Base-by-base conservation (phyloP, 2,329 filamentous ascomycete genomes). In the Xylaria sp. region DNA sequence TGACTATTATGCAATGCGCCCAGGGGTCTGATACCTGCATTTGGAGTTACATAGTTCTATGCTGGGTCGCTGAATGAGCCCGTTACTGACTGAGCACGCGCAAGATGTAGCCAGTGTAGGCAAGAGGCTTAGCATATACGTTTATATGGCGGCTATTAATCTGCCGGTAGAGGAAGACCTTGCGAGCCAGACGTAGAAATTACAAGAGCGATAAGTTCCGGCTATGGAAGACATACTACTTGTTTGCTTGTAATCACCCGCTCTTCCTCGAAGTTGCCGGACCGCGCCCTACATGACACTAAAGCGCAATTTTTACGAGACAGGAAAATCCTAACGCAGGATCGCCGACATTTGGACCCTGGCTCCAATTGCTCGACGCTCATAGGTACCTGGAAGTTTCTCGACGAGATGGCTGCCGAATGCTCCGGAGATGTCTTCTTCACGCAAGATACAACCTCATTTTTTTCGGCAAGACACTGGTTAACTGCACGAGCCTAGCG, bases 1-100 rank as follows among this genome's bases (percentile, higher is more conserved):
- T 47, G 48, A 42, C 55, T 42, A 65, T 34, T 34, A 59, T 59
- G 48, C 48, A 60, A 60, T 42, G 21, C 62, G 21, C 6, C 14
- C 17, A 34, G 30, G 34, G 14, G 54, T 17, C 30, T 2, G 24
- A 55, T 21, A 30, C 34, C 32, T 17, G 34, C 47, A 53, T 53
- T 56, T 64, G 34, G 47, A 45, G 32, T 51, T 58, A 3, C 47
- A n/a, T n/a, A n/a, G n/a, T 39, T 21, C 21, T 32, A 39, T 17
- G 53, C 24, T 53, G n/a, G 24, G 24, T 36, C 24, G 21, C n/a
- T 59, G 24, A 7, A 53, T 45, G 45, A 36, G 27, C 58, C 12
- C 21, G n/a, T 19, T 47, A 48, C 50, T n/a, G 19, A 50, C 47
- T 32, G 34, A 12, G 39, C 24, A 47, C 27, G 21, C 11, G 54